Conservation (phyloP, 2,329 filamentous ascomycete genomes). For the Corinectria fuckeliana region DNA sequence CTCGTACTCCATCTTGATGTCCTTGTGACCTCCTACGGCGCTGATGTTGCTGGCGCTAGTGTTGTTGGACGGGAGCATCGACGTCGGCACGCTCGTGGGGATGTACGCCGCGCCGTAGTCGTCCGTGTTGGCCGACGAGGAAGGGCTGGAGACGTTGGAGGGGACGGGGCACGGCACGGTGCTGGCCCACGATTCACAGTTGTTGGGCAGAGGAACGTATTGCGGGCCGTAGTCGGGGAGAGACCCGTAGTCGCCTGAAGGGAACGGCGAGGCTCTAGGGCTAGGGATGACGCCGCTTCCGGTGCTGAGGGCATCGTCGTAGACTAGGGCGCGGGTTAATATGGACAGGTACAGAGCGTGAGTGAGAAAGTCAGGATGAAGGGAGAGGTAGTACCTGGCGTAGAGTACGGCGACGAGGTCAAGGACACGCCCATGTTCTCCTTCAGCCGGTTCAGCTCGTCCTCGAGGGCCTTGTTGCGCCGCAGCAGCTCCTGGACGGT, state of each 20-base stretch:
- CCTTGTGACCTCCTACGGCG: conserved; percentile 42
- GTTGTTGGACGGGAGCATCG: conserved; percentile 47
- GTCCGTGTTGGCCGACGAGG: conserved; percentile 55
- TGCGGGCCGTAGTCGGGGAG: conserved; percentile 51
- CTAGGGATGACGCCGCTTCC: conserved; percentile 50
- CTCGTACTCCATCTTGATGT: conserved; percentile 50
- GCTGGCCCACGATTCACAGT: conserved; percentile 55
- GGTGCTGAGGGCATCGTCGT: conserved; percentile 50
- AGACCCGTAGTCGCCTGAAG: conserved; percentile 51
- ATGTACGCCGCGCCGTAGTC: conserved; percentile 56
- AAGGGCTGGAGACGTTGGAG: conserved; percentile 59
- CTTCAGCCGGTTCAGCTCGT: conserved; percentile 55
- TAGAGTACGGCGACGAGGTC: conserved; percentile 50
- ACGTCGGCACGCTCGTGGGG: conserved; percentile 55
- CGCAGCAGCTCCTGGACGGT: conserved; percentile 59
- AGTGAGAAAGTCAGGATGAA: conserved; percentile 19
- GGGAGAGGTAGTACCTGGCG: too few species aligned
- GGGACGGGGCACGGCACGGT: conserved; percentile 52
- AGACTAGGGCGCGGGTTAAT: conserved; percentile 41
- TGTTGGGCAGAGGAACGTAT: conserved; percentile 48
- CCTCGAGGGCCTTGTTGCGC: conserved; percentile 61
- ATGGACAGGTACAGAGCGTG: neutral
- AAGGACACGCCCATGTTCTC: conserved; percentile 53
- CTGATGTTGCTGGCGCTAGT: conserved; percentile 39
- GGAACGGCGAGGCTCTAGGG: conserved; percentile 54